A percentile compares a stretch with the other conserved stretches of the same genome.
Conservation (phyloP, 2,329 filamentous ascomycete genomes). For the Drechslera avenae region DNA sequence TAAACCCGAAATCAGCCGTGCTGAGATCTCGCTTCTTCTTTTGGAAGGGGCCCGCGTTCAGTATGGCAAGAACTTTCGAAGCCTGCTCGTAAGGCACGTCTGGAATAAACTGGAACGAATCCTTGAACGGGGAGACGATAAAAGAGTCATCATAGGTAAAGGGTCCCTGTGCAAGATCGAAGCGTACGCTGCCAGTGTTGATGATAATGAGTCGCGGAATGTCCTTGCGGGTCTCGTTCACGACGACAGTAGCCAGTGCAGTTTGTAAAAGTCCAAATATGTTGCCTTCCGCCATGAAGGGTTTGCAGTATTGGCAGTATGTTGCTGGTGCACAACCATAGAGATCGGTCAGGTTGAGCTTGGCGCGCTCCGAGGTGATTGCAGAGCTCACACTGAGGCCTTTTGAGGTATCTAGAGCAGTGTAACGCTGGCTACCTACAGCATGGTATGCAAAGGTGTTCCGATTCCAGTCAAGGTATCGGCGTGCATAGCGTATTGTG, state of each 20-base stretch:
- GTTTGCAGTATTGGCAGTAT: slow-evolving; percentile 63
- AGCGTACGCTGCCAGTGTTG: slow-evolving; percentile 66
- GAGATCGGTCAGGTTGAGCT: slow-evolving; percentile 61
- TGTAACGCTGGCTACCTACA: slow-evolving; percentile 53
- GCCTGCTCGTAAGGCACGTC: slow-evolving; percentile 59
- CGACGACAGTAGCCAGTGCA: slow-evolving; percentile 58
- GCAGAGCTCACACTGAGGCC: slow-evolving; percentile 56
- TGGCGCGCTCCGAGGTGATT: slow-evolving; percentile 58
- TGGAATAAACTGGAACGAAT: slow-evolving; percentile 60
- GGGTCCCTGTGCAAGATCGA: slow-evolving; percentile 66
- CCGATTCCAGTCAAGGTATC: slow-evolving; percentile 72
- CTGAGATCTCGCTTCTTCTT: slow-evolving; percentile 43
- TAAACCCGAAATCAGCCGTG: slow-evolving; percentile 46
- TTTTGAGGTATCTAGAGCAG: slow-evolving; percentile 55
- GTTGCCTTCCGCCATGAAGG: slow-evolving; percentile 58
- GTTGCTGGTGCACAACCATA: slow-evolving; percentile 66
- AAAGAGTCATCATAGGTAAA: slow-evolving; percentile 62
- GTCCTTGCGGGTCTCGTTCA: slow-evolving; percentile 58
- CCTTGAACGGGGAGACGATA: slow-evolving; percentile 62
- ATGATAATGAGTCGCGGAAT: slow-evolving; percentile 62
- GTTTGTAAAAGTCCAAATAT: slow-evolving; percentile 61
- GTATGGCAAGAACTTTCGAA: slow-evolving; percentile 45
- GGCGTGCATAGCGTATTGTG: slow-evolving; percentile 58
- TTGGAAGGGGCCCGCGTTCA: slow-evolving; percentile 53
- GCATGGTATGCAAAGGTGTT: slow-evolving; percentile 69